Conservation (phyloP, 805 yeast species). For the Candida saitoana region DNA sequence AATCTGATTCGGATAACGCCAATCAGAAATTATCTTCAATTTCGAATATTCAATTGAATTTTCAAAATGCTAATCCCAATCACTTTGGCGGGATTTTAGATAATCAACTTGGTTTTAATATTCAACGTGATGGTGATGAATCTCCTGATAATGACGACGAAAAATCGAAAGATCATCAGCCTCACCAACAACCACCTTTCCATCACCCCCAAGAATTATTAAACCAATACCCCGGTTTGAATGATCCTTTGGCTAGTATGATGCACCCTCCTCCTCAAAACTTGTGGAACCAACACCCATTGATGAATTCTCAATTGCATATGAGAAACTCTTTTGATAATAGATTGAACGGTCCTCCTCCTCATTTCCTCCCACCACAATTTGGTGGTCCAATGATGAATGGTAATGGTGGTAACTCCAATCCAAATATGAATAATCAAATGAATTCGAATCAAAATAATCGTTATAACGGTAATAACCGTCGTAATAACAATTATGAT, state of each 20-base stretch:
- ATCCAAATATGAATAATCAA: slow-evolving; percentile 4
- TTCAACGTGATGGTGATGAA: background rate
- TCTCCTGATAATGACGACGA: background rate
- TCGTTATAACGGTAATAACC: slow-evolving; percentile 9
- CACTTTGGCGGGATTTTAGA: slow-evolving; percentile 21
- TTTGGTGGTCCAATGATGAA: slow-evolving; percentile 7
- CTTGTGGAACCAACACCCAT: slow-evolving; percentile 18
- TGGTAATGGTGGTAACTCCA: slow-evolving; percentile 3
- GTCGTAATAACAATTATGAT: slow-evolving; percentile 11
- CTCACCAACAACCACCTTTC: slow-evolving; percentile 1
- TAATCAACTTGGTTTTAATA: slow-evolving; percentile 3
- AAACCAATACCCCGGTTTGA: slow-evolving; percentile 5
- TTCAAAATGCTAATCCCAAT: slow-evolving; percentile 17
- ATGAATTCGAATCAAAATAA: slow-evolving; percentile 8
- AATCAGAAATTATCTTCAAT: background rate
- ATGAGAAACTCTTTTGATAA: slow-evolving; percentile 6
- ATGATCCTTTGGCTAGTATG: slow-evolving; percentile 3
- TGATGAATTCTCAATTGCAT: slow-evolving; percentile 7
- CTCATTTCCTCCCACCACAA: slow-evolving; percentile 5
- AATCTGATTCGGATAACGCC: slow-evolving; percentile 3
- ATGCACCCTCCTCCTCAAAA: slow-evolving; percentile 6
- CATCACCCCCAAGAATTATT: slow-evolving; percentile 3
- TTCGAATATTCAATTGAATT: slow-evolving; percentile 21
- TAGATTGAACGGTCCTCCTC: slow-evolving; percentile 1
- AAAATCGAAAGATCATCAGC: background rate